Conservation (phyloP, 768 basidiomycete genomes). For the Collybia sordida region DNA sequence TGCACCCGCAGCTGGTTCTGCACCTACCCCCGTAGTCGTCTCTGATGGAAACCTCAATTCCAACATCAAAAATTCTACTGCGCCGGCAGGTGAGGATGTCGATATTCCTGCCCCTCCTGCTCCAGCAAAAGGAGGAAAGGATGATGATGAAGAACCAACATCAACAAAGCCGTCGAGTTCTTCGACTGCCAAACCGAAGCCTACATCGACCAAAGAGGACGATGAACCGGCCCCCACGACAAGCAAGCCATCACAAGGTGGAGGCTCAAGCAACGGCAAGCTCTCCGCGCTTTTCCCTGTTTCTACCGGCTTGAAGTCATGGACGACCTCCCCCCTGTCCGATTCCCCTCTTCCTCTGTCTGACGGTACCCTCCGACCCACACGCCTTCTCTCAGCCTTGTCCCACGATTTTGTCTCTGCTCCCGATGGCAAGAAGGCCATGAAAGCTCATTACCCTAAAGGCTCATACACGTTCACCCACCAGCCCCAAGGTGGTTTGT, state of each 20-base stretch:
- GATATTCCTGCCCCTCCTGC: too few relatives aligned
- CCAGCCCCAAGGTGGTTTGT: conserved; percentile 56
- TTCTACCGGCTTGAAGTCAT: conserved; percentile 30
- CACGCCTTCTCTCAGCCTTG: conserved; percentile 33
- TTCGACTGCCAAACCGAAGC: background rate
- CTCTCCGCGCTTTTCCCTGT: conserved; percentile 44
- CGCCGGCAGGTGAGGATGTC: too few relatives aligned
- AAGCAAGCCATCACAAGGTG: conserved; percentile 10
- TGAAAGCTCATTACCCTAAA: conserved; percentile 53
- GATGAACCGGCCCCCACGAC: conserved; percentile 2
- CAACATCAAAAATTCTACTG: background rate
- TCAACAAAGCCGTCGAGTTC: conserved; percentile 5
- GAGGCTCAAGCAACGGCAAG: conserved; percentile 13
- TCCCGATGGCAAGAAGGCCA: conserved; percentile 51
- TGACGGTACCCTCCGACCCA: conserved; percentile 45
- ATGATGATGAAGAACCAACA: conserved; percentile 4
- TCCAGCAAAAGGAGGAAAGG: background rate
- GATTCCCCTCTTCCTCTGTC: conserved; percentile 35
- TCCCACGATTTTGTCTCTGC: conserved; percentile 40
- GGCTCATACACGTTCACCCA: conserved; percentile 56
- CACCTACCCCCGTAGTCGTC: background rate
- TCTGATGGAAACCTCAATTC: background rate
- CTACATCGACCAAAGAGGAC: conserved; percentile 3
- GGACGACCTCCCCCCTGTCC: conserved; percentile 44
- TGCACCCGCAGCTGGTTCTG: conserved; percentile 1